A percentile compares a stretch with the other conserved stretches of the same genome.
Evolutionary conservation across 2,329 filamentous ascomycete species (phyloP).

Genomic region (Calonectria honghensis): DNA sequence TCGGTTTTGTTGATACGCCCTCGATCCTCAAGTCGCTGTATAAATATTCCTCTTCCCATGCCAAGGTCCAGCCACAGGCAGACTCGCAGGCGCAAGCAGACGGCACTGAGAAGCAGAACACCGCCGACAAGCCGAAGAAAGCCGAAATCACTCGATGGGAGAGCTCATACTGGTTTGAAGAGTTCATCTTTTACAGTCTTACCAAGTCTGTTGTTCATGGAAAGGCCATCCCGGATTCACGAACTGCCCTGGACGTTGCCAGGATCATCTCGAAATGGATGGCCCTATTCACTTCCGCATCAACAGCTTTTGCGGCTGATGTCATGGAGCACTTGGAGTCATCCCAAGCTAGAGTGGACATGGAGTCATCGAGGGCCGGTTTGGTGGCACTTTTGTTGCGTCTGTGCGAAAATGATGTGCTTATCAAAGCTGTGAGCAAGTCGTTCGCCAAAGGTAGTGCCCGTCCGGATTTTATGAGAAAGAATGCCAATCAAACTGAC

Average conservation of each 20-base stretch:
- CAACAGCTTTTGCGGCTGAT: slow-evolving; percentile 69
- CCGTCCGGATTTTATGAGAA: slow-evolving; percentile 18
- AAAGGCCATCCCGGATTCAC: slow-evolving; percentile 65
- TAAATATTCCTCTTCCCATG: slow-evolving; percentile 73
- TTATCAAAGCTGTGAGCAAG: slow-evolving; percentile 73
- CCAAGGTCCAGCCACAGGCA: slow-evolving; percentile 48
- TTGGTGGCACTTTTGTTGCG: slow-evolving; percentile 79
- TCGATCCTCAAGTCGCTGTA: slow-evolving; percentile 74
- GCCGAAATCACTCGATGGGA: slow-evolving; percentile 66
- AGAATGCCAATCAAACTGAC: not conserved
- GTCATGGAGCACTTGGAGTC: slow-evolving; percentile 67
- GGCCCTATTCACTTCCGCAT: slow-evolving; percentile 71
- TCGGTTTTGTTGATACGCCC: slow-evolving; percentile 71
- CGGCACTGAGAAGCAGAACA: slow-evolving; percentile 50
- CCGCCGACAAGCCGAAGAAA: slow-evolving; percentile 47
- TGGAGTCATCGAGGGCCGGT: slow-evolving; percentile 76
- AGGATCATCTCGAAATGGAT: slow-evolving; percentile 75
- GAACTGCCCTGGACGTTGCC: slow-evolving; percentile 71
- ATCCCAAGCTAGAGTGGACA: slow-evolving; percentile 71
- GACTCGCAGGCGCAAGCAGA: slow-evolving; percentile 40
- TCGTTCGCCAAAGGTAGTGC: slow-evolving; percentile 71
- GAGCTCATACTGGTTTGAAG: slow-evolving; percentile 81
- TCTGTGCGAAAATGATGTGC: slow-evolving; percentile 75
- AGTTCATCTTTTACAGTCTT: slow-evolving; percentile 94
- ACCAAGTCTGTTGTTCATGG: slow-evolving; percentile 86